Evolutionary conservation across 2,329 filamentous ascomycete genomes (phyloP).

Genomic region (Dothidotthia symphoricarpi): DNA sequence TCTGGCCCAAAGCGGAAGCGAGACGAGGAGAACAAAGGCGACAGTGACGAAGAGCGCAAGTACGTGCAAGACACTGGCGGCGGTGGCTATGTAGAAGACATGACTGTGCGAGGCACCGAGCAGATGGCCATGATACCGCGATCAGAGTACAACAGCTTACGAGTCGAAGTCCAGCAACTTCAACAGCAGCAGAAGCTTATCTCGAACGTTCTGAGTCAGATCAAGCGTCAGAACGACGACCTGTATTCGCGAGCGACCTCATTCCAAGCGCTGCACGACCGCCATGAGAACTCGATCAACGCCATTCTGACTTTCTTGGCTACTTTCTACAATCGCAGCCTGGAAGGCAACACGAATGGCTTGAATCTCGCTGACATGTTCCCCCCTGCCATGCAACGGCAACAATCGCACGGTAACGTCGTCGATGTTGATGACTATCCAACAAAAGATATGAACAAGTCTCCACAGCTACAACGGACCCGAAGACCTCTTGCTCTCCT

Average conservation of each 20-base stretch:
- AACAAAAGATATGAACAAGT: constrained; percentile 36
- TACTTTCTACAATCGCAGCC: constrained; percentile 90
- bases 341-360: constrained; percentile 75
- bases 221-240: constrained; percentile 83
- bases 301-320: constrained; percentile 97
- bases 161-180: constrained; percentile 76
- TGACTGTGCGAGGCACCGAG: constrained; percentile 38
- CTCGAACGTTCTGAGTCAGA: constrained; percentile 72
- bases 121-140: constrained; percentile 57
- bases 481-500: constrained; percentile 41
- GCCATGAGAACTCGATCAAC: constrained; percentile 98
- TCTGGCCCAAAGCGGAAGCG: constrained; percentile 49
- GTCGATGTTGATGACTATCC: constrained; percentile 61
- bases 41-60: constrained; percentile 65
- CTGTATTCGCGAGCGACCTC: constrained; percentile 83
- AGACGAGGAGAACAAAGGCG: constrained; percentile 62
- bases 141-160: constrained; percentile 74
- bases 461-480: constrained; percentile 38
- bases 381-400: constrained; percentile 60
- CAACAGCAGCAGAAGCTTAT: constrained; percentile 86
- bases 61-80: constrained; percentile 46
- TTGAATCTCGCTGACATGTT: constrained; percentile 85
- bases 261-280: constrained; percentile 87
- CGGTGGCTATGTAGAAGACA: constrained; percentile 43
- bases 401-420: constrained; percentile 56